Base-by-base conservation (phyloP, 1,284 basidiomycete genomes). In the Entoloma clypeatum region DNA sequence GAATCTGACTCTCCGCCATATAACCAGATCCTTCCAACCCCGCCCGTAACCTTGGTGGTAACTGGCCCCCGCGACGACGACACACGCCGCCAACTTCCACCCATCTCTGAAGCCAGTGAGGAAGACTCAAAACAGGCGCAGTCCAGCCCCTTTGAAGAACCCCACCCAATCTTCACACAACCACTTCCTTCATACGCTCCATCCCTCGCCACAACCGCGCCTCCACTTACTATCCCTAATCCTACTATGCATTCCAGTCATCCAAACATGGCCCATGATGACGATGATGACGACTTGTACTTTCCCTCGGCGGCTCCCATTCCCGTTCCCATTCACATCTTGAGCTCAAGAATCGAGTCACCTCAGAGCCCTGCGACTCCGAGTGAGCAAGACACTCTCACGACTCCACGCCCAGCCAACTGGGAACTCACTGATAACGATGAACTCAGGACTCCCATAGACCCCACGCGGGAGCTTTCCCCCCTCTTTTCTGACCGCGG, bases 31-130 rank as follows among this genome's bases (percentile, higher is more conserved):
- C 57, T 51, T 35, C 59, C 61, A 17, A 62, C 61, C 14, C 64
- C 62, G 1, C 63, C 65, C 36, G 61, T 62, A 34, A 54, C 59
- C 18, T 63, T 59, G 16, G 51, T 55, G 26, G 10, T 31, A 13
- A 36, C 50, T 11, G 41, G 43, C 17, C 24, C 13, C 10, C 41
- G 32, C 11, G 31, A 33, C n/a, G 25, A 26, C 28, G 22, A 33
- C 9, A 54, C 56, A 29, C 57, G 50, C 32, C 51, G 53, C 33
- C 58, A 59, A 13, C 54, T 67, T 17, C 63, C 60, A 13, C 62
- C 65, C 19, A 63, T 66, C 30, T 55, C 54, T 9, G 65, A 63
- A 42, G 41, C 60, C 9, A 53, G 51, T 4, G 63, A 65, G 31
- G 58, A 48, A 21, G 27, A 39, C 18, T 43, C 39, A 7, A 37